Base-by-base conservation (phyloP, 2,329 filamentous ascomycete species). In the Rutstroemia sp. region DNA sequence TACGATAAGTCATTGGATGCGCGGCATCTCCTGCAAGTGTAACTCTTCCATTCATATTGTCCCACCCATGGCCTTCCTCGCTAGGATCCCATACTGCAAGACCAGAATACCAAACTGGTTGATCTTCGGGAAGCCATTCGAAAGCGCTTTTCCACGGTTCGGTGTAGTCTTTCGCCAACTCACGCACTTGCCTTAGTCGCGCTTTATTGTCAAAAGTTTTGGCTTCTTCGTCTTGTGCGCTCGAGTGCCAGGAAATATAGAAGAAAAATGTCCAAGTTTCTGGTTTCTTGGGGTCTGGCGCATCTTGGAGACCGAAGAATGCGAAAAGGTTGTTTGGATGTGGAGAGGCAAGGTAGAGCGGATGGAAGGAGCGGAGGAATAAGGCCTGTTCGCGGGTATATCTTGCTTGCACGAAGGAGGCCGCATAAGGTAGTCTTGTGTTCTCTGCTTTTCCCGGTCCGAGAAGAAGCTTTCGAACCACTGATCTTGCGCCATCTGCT, bases 291-390 rank as follows among this genome's bases (percentile, higher is more conserved):
- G 67, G 59, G 46, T 72, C 67, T 2, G 70, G 65, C 5, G 67
- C 73, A 60, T 76, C 70, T 30, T 76, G 73, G 57, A 73, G 67
- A n/a, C 72, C 71, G 51, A 78, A 74, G 66, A 76, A 75, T 17
- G 72, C 70, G 56, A 78, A 73, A 27, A 69, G 67, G 51, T 73
- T 72, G 19, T 68, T 67, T 5, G 76, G 77, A 59, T 78, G 74
- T 6, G 73, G 68, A 4, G 70, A 65, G 1, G 69, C 70, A 19
- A 75, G 69, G 57, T 73, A 73, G 14, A 79, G 66, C 1, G 75
- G 74, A 54, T 78, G 75, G 54, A 73, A 73, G 6, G 63, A 67
- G 4, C 75, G 71, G 34, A 79, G 65, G 52, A 68, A 73, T 3
- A 73, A 67, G 2, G 75, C 76, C 61, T 73, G 72, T 23, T 76